Evolutionary conservation across 148 eudicot species (phyloP).

Genomic region (Rhododendron henanense): DNA sequence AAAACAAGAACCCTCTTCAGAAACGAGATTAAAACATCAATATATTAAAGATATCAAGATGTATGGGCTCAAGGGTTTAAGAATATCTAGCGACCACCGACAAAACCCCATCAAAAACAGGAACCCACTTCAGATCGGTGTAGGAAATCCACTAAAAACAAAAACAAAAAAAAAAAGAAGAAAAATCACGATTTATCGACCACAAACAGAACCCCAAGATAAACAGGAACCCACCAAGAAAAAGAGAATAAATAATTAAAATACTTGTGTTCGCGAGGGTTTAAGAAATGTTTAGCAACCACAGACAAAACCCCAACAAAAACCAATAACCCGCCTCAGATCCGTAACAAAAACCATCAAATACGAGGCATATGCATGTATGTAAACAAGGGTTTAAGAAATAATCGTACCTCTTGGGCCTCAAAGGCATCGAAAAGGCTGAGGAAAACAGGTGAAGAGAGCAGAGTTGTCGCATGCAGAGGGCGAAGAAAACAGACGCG

Average conservation of each 20-base stretch:
- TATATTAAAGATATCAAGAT: background rate
- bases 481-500: conserved; percentile 11
- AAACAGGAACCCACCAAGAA: background rate
- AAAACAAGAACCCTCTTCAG: background rate
- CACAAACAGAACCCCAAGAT: background rate
- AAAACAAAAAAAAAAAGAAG: background rate
- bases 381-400: background rate
- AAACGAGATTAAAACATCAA: background rate
- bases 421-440: conserved; percentile 93
- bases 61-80: background rate
- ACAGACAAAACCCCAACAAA: background rate
- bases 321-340: background rate
- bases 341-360: background rate
- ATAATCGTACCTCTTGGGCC: conserved; percentile 50
- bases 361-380: background rate
- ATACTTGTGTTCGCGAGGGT: background rate
- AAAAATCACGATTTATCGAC: background rate
- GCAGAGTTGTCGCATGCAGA: conserved; percentile 40
- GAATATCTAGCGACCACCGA: background rate
- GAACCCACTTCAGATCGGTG: background rate
- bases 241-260: background rate
- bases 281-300: background rate
- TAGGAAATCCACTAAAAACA: background rate
- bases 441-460: conserved; percentile 28
- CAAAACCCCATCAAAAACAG: background rate